Evolutionary conservation across 768 basidiomycete species (phyloP).

Genomic region (Dacryopinax primogenitus): DNA sequence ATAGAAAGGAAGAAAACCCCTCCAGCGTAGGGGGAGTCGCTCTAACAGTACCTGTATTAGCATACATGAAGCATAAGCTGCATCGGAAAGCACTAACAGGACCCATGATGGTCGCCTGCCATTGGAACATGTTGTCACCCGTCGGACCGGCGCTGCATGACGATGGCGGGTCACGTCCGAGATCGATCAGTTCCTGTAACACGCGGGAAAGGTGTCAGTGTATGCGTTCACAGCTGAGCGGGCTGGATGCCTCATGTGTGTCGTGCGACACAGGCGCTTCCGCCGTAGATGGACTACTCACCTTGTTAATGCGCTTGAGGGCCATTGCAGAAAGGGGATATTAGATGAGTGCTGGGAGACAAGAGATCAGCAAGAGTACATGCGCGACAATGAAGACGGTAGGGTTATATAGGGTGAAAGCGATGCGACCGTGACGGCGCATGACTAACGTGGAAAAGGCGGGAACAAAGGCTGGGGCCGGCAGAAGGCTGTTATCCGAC

Average conservation of each 20-base stretch:
- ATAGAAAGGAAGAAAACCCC: slow-evolving; percentile 98
- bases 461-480: background rate
- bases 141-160: slow-evolving; percentile 98
- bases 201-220: background rate
- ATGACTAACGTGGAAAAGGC: slow-evolving; percentile 7
- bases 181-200: slow-evolving; percentile 88
- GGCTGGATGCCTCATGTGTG: slow-evolving; percentile 13
- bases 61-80: slow-evolving; percentile 17
- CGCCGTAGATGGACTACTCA: slow-evolving; percentile 26
- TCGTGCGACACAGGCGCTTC: background rate
- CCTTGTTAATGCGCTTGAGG: slow-evolving; percentile 99
- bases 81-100: slow-evolving; percentile 50
- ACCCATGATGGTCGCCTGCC: slow-evolving; percentile 99
- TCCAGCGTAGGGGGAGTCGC: slow-evolving; percentile 95
- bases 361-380: background rate
- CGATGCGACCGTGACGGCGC: slow-evolving; percentile 5
- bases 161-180: slow-evolving; percentile 97
- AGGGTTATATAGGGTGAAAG: background rate
- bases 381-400: background rate
- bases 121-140: slow-evolving; percentile 96
- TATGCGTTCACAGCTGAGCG: background rate
- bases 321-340: slow-evolving; percentile 47
- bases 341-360: background rate
- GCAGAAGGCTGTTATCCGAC: background rate
- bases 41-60: slow-evolving; percentile 36